Evolutionary conservation across 2,329 filamentous ascomycete genomes (phyloP).

Genomic region (Pleochaeta shiraiana): DNA sequence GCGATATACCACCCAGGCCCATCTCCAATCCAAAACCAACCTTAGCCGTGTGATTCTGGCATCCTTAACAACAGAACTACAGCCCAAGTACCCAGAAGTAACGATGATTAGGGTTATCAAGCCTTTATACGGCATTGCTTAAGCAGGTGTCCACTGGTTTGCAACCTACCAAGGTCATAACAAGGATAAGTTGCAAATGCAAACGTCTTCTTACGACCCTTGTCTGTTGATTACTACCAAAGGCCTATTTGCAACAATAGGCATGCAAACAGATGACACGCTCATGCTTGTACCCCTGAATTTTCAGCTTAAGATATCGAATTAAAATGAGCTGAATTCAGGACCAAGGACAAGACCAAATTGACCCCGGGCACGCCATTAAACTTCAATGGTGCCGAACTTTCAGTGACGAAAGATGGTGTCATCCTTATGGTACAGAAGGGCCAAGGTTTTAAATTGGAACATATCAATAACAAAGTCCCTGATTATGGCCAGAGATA

Average conservation of each 20-base stretch:
- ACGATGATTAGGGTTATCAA: constrained; percentile 1
- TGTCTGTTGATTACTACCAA: constrained; percentile 1
- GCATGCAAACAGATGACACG: constrained; percentile 5
- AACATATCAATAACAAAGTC: neutral
- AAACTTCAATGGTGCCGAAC: constrained; percentile 4
- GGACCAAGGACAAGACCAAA: neutral
- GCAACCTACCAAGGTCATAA: constrained; percentile 4
- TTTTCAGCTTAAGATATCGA: neutral
- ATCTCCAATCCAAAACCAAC: neutral
- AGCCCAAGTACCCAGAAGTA: neutral
- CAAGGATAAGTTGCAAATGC: neutral
- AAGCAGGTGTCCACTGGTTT: constrained; percentile 4
- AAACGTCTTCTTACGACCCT: constrained; percentile 4
- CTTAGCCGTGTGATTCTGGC: neutral
- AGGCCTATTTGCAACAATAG: neutral
- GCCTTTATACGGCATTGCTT: constrained; percentile 1
- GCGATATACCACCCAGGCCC: constrained; percentile 4
- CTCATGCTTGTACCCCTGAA: neutral
- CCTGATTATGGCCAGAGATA: neutral
- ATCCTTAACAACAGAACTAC: neutral
- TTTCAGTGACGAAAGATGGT: neutral
- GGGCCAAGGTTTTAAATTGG: neutral
- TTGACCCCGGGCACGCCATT: neutral
- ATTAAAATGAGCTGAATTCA: neutral
- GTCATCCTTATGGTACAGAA: neutral